Evolutionary conservation across 2,329 filamentous ascomycete species (phyloP), one percentile per base, ranked within the genome.

Genomic region (Aspergillus bombycis): DNA sequence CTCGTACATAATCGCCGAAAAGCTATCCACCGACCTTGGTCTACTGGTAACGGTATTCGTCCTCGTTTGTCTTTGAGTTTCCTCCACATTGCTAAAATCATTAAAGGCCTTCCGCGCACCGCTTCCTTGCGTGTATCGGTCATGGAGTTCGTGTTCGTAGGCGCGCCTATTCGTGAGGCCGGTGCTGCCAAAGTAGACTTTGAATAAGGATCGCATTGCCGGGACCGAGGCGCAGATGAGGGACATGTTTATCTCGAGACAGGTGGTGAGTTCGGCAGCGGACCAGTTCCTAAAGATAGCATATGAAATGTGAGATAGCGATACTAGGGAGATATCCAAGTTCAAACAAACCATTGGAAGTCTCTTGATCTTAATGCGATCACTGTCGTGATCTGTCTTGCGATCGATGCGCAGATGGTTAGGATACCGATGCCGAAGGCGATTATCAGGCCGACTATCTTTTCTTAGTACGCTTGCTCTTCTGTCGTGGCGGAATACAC

Each of bases 351-450:
- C 50, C 50, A 53, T 53, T 53, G 28, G 9, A 53, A 53, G 28
- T 53, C 50, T 34, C 28, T 32, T 16, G 50, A 53, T 32, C 30
- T 34, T 21, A 53, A 19, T 2, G 50, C 50, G 10, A 53, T 32
- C 26, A 53, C 16, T 11, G 28, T 34, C 30, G 50, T 53, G 9
- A 53, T 19, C 30, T 53, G 50, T n/a, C 50, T 19, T 19, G 50
- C 26, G 19, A 53, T 32, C 11, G 26, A 53, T 30, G 50, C 50
- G 28, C 50, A 53, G 19, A 53, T 53, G 1, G 50, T 53, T 21
- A 53, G 50, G 50, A 53, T 53, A n/a, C 50, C 50, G 19, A 53
- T 53, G 28, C 50, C 50, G 28, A 53, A 53, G 16, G 30, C 50
- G 19, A 53, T 53, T 12, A 53, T 53, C 3, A 53, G 9, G 26